Evolutionary conservation across 441 rosid species (phyloP), one percentile per base, ranked within the genome.

Genomic region (Capsella rubella): DNA sequence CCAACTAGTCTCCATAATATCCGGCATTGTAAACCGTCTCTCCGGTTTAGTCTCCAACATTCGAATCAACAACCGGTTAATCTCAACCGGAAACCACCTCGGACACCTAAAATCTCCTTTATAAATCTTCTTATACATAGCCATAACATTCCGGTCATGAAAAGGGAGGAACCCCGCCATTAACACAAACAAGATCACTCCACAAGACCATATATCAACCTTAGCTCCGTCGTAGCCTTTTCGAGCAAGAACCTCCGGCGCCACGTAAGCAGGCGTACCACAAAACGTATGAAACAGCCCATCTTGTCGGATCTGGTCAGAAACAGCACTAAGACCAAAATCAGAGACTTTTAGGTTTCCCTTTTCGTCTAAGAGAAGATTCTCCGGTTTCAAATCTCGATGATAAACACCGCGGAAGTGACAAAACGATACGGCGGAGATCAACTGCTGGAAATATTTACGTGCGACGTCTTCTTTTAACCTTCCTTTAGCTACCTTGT

Each of bases 221-320:
- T 93, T 90, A 0, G 95, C 92, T 0, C 93, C 97, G 37, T 90
- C 95, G 46, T 93, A 93, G 10, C 98, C 98, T 73, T 86, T 93
- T 55, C 97, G 68, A 0, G 87, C 87, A 16, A 93, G 80, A 67
- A 93, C 95, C 81, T 93, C 98, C 18, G 98, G 98, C 1, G 98
- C 97, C 62, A 93, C 98, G 70, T 92, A 92, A 8, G 98, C 97
- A 6, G 97, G 98, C 5, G 98, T 93, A 4, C 98, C 98, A 8
- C 98, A 93, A 60, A 90, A 90, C 1, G 98, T 93, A 56, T 93
- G 98, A 50, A 93, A 90, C 46, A 90, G 72, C 1, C 95, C 97
- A 28, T 90, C 98, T 66, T 93, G 97, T 29, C 91, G 78, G 56
- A 87, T 93, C 85, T 90, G 96, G 49, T 92, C 97, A 1, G 97